Base-by-base conservation (phyloP, 192 early-diverging fungal genomes). In the Linnemannia schmuckeri region DNA sequence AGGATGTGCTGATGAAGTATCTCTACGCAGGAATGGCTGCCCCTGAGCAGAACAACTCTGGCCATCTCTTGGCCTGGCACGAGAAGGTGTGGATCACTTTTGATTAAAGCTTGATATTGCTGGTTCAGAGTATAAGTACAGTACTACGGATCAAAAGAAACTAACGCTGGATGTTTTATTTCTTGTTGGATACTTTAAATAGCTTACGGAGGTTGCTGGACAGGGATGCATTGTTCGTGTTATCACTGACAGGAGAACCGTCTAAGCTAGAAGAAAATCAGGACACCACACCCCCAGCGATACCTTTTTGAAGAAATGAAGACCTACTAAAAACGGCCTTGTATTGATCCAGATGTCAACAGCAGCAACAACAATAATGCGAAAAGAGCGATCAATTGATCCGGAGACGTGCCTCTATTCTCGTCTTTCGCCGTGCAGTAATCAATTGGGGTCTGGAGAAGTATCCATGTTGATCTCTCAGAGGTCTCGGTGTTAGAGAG, bases 1-100 rank as follows among this genome's bases (percentile, higher is more conserved):
- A 95, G 72, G 97, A 98, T 87, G 89, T 94, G 12, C 83, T 99
- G 86, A 93, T 97, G 88, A 98, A 97, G 89, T 99, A 97, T 89
- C 90, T 99, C 40, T 98, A 98, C 90, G 92, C 95, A 37, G 97
- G 96, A 24, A 92, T 99, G 94, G 95, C 94, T 10, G 89, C 89
- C 30, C 98, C 98, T 4, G 96, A 97, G 27, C 82, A 89, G 70
- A 97, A 92, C 79, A 97, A 97, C 79, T 95, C 97, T 70, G 94
- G 94, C 20, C 91, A 96, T 70, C 82, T 99, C 77, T 89, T 99
- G 77, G 90, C 91, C 77, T 99, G 97, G 97, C 98, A 99, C 80
- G 97, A 99, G 79, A 97, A 98, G 90, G 95, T 98, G 85, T 6
- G 44, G 37, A 9, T n/a, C 7, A 71, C 49, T 24, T 54, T 44